Evolutionary conservation across 805 yeast species (phyloP), one percentile per base, ranked within the genome.

Genomic region (Saccharomycopsis sp.): DNA sequence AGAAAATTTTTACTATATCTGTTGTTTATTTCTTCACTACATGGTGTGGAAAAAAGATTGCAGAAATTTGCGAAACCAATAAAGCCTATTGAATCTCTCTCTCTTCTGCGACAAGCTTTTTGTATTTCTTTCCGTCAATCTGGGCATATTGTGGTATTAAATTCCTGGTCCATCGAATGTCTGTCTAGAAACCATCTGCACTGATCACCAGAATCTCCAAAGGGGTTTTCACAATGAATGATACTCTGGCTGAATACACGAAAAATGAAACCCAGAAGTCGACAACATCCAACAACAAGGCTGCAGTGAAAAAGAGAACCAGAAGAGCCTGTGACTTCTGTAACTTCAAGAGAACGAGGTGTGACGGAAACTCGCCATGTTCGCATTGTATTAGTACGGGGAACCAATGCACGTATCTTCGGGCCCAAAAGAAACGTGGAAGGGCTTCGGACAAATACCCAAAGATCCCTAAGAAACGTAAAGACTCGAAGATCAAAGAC

Each of bases 311-410:
- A 58, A 56, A 57, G 2, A 64, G 71, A 5, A 68, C 69, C 12
- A 64, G 68, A 29, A 65, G 78, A 51, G 82, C 82, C 0, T 78
- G 82, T 63, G 83, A 78, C 63, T 66, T 71, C 17, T 78, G 82
- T 66, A 77, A 77, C 62, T 72, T 71, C 55, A 72, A 74, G 56
- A 68, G 82, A 58, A 75, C 80, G 1, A 77, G 76, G 58, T 78
- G 83, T 64, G 78, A 78, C 57, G 83, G 83, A 2, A 70, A 67
- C 22, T 62, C 62, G 3, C 83, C 82, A 0, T 78, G 82, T 62
- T 63, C 69, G 2, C 78, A 77, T 58, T 78, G 83, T 58, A 19
- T 61, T 1, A 70, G 69, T 54, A 60, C 70, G 1, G 64, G 66
- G 42, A 64, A 68, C 0, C 60, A 64, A 3, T 77, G 80, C 60